Evolutionary conservation across 768 basidiomycete species (phyloP), one percentile per base, ranked within the genome.

Genomic region (Gelatoporia subvermispora): DNA sequence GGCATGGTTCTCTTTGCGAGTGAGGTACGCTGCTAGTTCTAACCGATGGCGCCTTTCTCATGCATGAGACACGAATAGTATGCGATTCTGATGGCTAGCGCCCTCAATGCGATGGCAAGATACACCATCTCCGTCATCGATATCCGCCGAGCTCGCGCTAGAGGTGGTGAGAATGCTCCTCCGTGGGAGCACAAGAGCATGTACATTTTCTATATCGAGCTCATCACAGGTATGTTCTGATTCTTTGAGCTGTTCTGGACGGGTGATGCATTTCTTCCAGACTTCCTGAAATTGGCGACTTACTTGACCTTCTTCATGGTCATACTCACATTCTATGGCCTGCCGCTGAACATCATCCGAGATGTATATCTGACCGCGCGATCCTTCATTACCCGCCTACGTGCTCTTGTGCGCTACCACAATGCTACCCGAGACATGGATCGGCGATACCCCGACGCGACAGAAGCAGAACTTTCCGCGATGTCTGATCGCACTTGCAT

Each of bases 161-260:
- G 85, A 48, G 90, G 90, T 34, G 88, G 88, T 24, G 89, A 88
- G 65, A 87, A 86, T 65, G 83, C 88, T 2, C 85, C 93, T 53
- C 81, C 85, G 41, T 98, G 96, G 96, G 94, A 99, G 66, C 87
- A 93, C 61, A 98, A 97, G 75, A 93, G 90, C 72, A 94, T 97
- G 84, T 94, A 84, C 75, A 73, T 88, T 8, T 97, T 96, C 71
- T 98, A 97, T 63, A 82, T 97, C 49, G 96, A 98, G 61, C 70
- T 98, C 45, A 73, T 76, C 22, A 94, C 93, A 36, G 93, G 95
- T 94, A 54, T 41, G 81, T 68, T 17, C 43, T 38, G 45, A 23
- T 41, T 41, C 38, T n/a, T 49, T 42, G 8, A 20, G 7, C 45
- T 28, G 43, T 45, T 43, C 21, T 10, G 25, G 15, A 31, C 38